A percentile compares a stretch with the other conserved stretches of the same genome.
Conservation (phyloP, 805 yeast species). For the Sungouiella blattae region DNA sequence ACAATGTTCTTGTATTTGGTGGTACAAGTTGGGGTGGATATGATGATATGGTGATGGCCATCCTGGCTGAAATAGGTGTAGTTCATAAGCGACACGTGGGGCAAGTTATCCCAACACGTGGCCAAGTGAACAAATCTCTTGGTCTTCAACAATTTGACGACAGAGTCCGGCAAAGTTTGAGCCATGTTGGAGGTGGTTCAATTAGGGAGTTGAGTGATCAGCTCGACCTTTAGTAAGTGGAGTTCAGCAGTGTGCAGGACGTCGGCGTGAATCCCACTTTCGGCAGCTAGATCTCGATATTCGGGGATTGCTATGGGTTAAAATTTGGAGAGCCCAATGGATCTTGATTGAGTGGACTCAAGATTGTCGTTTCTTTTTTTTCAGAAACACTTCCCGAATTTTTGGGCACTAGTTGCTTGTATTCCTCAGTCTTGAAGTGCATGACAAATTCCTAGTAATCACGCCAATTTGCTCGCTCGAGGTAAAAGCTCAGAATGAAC, state of each 20-base stretch:
- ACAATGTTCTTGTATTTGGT: conserved; percentile 69
- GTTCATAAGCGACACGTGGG: conserved; percentile 91
- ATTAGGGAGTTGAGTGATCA: neutral
- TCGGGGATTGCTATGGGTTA: no score
- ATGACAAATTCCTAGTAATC: no score
- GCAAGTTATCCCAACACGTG: conserved; percentile 68
- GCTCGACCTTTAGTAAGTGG: neutral
- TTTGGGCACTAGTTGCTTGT: no score
- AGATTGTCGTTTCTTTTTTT: no score
- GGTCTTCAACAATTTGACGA: conserved; percentile 45
- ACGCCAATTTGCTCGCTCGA: no score
- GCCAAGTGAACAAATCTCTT: conserved; percentile 81
- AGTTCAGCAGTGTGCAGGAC: neutral
- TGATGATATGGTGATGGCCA: conserved; percentile 52
- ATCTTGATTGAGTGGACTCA: no score
- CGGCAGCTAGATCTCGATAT: no score
- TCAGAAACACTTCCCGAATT: no score
- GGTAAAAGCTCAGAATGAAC: no score
- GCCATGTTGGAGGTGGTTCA: neutral
- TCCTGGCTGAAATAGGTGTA: conserved; percentile 57
- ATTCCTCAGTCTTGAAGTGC: no score
- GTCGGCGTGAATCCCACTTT: no score
- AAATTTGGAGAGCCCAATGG: no score
- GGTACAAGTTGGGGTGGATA: conserved; percentile 70
- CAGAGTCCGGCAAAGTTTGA: conserved; percentile 30